Conservation (phyloP, 2,329 filamentous ascomycete species). For the Penicillium occitanis region DNA sequence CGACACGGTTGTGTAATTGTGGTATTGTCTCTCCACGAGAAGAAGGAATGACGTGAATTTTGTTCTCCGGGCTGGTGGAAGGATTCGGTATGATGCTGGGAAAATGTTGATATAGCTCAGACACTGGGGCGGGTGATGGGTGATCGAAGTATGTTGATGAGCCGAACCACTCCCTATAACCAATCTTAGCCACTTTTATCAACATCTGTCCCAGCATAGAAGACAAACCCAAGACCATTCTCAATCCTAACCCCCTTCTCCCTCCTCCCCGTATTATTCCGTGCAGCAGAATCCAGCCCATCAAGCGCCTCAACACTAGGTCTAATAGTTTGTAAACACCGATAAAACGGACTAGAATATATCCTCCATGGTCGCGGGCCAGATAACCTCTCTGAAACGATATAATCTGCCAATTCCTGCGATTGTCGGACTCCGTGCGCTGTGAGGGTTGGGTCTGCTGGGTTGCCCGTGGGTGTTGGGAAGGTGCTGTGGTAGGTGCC, state of each 20-base stretch:
- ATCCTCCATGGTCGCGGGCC: constrained; percentile 51
- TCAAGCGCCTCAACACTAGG: constrained; percentile 55
- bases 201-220: not conserved
- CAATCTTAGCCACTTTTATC: no score
- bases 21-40: constrained; percentile 74
- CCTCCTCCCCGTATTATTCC: constrained; percentile 21
- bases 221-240: constrained; percentile 51
- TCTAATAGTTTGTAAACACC: constrained; percentile 79
- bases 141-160: constrained; percentile 76
- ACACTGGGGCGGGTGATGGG: constrained; percentile 68
- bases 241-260: constrained; percentile 50
- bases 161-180: constrained; percentile 76
- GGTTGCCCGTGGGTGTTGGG: constrained; percentile 79
- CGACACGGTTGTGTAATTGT: constrained; percentile 76
- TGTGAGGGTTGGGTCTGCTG: constrained; percentile 83
- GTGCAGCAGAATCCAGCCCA: not conserved
- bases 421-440: constrained; percentile 84
- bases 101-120: constrained; percentile 66
- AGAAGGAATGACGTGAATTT: constrained; percentile 65
- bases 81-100: constrained; percentile 50
- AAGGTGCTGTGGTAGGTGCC: constrained; percentile 74
- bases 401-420: constrained; percentile 63
- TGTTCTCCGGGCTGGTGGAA: constrained; percentile 50
- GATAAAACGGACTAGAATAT: constrained; percentile 84
- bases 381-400: constrained; percentile 33